These are phyloP conservation scores for Xylaria palmicola DNA, from an alignment of 495 filamentous ascomycete species.

Conservation along the genomic window DNA sequence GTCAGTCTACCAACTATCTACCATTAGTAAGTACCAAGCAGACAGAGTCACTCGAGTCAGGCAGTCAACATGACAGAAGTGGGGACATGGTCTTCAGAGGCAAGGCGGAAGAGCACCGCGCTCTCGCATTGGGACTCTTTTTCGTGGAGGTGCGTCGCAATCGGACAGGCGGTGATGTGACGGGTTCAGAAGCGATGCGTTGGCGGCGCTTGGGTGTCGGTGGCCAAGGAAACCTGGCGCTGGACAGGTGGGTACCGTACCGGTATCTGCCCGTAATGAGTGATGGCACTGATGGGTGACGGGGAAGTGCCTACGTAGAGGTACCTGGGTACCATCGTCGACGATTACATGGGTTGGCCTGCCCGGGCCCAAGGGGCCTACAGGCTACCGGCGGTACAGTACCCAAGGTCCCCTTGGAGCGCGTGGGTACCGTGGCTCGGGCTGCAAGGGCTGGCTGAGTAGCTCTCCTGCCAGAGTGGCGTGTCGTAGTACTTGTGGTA, in stretches of 20 bases:
- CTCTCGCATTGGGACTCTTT: constrained; percentile 1
- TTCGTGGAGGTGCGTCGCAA: constrained; percentile 13
- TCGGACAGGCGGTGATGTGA: constrained; percentile 16
- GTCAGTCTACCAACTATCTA: too few relatives aligned
- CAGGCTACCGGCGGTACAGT: too few relatives aligned
- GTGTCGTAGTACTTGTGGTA: constrained; percentile 4
- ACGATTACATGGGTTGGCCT: too few relatives aligned
- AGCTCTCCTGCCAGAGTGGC: neutral
- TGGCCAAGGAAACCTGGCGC: constrained; percentile 12
- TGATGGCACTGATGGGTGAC: too few relatives aligned
- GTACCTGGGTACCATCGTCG: too few relatives aligned
- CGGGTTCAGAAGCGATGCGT: constrained; percentile 15
- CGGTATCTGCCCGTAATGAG: neutral
- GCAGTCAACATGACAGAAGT: constrained; percentile 2
- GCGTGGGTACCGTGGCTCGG: constrained; percentile 4
- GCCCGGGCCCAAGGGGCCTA: too few relatives aligned
- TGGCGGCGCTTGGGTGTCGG: constrained; percentile 17
- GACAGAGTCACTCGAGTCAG: neutral
- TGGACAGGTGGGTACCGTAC: neutral
- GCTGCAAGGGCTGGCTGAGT: neutral
- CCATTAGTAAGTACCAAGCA: too few relatives aligned
- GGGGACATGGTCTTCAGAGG: neutral
- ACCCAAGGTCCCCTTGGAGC: neutral
- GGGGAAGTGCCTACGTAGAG: neutral
- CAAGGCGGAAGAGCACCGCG: constrained; percentile 9